Percentiles rank a stretch among this genome's conserved stretches.
These are phyloP conservation scores for Litsea cubeba DNA, from an alignment of 164 flowering plant genomes.

Conservation along the genomic window DNA sequence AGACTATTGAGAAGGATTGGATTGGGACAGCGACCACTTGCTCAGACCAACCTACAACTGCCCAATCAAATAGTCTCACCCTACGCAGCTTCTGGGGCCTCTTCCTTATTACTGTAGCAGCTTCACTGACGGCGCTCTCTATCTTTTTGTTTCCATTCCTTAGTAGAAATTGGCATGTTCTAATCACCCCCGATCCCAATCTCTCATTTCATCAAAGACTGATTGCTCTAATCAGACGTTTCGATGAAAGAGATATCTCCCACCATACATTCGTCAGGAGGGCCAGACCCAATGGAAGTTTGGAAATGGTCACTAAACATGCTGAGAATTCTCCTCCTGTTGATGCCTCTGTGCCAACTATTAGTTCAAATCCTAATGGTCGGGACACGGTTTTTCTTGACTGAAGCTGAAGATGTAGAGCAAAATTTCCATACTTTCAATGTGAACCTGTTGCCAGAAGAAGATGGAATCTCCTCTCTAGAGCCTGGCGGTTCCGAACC, in stretches of 20 bases:
- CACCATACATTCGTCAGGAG: background rate
- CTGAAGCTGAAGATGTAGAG: background rate
- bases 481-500: background rate
- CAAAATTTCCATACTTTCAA: background rate
- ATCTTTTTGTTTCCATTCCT: constrained; percentile 1
- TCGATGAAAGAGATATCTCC: constrained; percentile 3
- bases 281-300: background rate
- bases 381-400: background rate
- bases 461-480: background rate
- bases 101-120: constrained; percentile 10
- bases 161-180: background rate
- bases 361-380: background rate
- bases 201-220: background rate
- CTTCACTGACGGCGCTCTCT: constrained; percentile 9
- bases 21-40: constrained; percentile 4
- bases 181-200: background rate
- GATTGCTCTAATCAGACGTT: background rate
- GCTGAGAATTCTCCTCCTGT: background rate
- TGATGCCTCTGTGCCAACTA: background rate
- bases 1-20: constrained; percentile 2
- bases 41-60: background rate
- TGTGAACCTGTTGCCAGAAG: background rate
- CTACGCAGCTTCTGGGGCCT: constrained; percentile 14
- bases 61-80: constrained; percentile 5
- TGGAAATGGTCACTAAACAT: background rate